Evolutionary conservation across 1,139 yeast species (phyloP).

Genomic region (Blastobotrys aristatus): DNA sequence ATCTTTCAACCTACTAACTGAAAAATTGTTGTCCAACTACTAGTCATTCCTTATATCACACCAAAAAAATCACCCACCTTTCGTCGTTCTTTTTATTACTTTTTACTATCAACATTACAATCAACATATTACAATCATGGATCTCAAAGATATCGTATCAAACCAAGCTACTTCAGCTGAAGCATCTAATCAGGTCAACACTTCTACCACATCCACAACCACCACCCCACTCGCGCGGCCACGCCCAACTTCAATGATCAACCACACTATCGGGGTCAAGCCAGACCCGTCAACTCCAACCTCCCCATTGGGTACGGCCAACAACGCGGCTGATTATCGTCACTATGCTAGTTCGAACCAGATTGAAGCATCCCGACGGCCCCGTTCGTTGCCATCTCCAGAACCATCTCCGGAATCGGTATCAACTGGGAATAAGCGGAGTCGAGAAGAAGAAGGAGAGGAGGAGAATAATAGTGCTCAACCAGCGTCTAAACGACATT

Average conservation of each 20-base stretch:
- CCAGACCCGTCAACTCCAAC: constrained; percentile 17
- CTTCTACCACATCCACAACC: background rate
- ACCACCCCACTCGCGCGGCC: background rate
- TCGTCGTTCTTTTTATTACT: background rate
- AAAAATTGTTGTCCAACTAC: constrained; percentile 8
- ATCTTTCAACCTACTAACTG: background rate
- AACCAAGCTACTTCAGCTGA: background rate
- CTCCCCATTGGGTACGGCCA: constrained; percentile 11
- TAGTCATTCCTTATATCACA: constrained; percentile 14
- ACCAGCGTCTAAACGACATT: background rate
- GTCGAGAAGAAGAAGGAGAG: too few species aligned
- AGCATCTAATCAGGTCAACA: background rate
- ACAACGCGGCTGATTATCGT: background rate
- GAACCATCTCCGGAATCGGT: constrained; percentile 20
- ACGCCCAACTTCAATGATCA: background rate
- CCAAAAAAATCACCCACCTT: background rate
- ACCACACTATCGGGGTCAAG: constrained; percentile 8
- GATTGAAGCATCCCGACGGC: constrained; percentile 5
- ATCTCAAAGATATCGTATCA: constrained; percentile 17
- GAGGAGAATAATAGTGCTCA: background rate
- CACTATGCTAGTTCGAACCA: background rate
- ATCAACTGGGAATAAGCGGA: background rate
- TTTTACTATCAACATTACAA: background rate
- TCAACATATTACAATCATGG: constrained; percentile 9
- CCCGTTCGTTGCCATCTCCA: constrained; percentile 21